Percentiles rank a stretch among this genome's conserved stretches.
These are phyloP conservation scores for Ajuga reptans DNA, from an alignment of 305 asterid species.

Conservation along the genomic window DNA sequence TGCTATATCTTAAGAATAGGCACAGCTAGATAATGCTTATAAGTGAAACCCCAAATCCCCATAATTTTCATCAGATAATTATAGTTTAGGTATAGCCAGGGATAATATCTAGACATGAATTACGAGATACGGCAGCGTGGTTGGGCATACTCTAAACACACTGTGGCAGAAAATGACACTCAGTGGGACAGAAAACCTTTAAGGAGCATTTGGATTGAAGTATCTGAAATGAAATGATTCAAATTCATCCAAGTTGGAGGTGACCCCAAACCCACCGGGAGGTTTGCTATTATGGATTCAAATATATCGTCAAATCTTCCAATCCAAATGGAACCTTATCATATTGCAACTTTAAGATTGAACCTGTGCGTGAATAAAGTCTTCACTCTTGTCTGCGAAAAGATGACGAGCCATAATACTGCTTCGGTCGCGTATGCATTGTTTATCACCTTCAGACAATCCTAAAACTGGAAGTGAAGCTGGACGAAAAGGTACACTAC, in stretches of 20 bases:
- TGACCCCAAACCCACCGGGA: too few relatives aligned
- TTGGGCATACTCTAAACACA: slow-evolving; percentile 8
- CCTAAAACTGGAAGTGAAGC: slow-evolving; percentile 86
- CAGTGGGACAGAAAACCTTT: not conserved
- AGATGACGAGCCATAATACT: slow-evolving; percentile 98
- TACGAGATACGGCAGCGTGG: not conserved
- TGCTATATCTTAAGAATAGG: not conserved
- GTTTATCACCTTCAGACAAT: slow-evolving; percentile 88
- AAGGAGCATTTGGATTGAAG: too few relatives aligned
- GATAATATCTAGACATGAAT: not conserved
- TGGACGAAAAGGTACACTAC: slow-evolving; percentile 71
- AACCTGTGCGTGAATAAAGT: slow-evolving; percentile 88
- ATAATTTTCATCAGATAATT: not conserved
- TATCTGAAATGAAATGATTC: too few relatives aligned
- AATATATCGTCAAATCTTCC: too few relatives aligned
- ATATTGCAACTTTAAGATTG: slow-evolving; percentile 21
- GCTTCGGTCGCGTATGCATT: slow-evolving; percentile 96
- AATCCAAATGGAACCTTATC: too few relatives aligned
- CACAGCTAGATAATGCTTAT: not conserved
- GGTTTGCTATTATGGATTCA: too few relatives aligned
- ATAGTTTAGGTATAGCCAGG: not conserved
- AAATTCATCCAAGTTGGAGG: too few relatives aligned
- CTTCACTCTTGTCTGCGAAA: slow-evolving; percentile 90
- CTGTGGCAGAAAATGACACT: not conserved
- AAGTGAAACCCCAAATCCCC: not conserved